These are phyloP conservation scores for Calocybe gambosa DNA, from an alignment of 1,284 basidiomycete species.

Conservation along the genomic window DNA sequence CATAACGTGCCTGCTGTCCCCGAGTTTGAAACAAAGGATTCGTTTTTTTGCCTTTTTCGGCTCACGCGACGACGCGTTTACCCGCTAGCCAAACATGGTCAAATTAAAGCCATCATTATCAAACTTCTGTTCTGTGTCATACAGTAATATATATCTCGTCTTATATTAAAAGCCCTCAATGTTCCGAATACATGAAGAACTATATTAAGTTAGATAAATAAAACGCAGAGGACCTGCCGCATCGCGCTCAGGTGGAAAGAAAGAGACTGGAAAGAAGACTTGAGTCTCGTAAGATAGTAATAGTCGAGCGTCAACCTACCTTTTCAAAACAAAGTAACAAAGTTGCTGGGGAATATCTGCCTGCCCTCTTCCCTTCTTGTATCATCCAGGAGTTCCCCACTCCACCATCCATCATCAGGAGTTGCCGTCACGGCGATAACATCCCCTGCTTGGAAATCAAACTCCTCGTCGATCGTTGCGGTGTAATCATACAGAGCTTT, in stretches of 20 bases:
- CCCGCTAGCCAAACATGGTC: conserved; percentile 13
- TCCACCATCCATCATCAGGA: conserved; percentile 95
- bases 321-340: conserved; percentile 64
- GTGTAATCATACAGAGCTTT: conserved; percentile 91
- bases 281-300: background rate
- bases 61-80: conserved; percentile 14
- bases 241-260: no score
- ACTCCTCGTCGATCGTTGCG: conserved; percentile 83
- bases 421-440: conserved; percentile 90
- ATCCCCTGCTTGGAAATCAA: conserved; percentile 88
- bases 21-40: background rate
- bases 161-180: background rate
- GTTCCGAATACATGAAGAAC: conserved; percentile 1
- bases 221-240: background rate
- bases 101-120: conserved; percentile 12
- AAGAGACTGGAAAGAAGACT: no score
- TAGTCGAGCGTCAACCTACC: background rate
- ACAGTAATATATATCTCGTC: no score
- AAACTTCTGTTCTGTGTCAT: no score
- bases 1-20: no score
- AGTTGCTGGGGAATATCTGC: conserved; percentile 91
- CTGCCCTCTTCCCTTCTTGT: conserved; percentile 70
- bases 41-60: conserved; percentile 9
- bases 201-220: conserved; percentile 6
- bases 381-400: conserved; percentile 81